A percentile compares a stretch with the other conserved stretches of the same genome.
Evolutionary conservation across 805 yeast genomes (phyloP).

Genomic region (Jamesozyma lodderae): DNA sequence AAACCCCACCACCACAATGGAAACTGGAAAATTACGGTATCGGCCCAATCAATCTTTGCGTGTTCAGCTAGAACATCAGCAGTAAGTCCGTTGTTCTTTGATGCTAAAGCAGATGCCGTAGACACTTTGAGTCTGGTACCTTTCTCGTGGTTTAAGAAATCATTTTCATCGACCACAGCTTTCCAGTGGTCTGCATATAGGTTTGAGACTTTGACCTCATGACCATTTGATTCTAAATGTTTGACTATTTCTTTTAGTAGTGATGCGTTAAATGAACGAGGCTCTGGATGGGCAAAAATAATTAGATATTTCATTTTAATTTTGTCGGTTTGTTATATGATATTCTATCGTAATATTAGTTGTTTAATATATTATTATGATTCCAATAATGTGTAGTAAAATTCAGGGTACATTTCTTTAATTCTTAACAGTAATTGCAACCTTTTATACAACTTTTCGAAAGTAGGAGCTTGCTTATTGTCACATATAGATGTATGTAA

Average conservation of each 20-base stretch:
- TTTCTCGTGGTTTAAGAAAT: constrained; percentile 12
- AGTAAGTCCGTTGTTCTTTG: constrained; percentile 10
- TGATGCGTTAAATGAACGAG: constrained; percentile 17
- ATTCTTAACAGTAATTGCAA: too few relatives aligned
- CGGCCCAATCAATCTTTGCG: constrained; percentile 25
- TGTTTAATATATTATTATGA: too few relatives aligned
- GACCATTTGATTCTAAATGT: constrained; percentile 16
- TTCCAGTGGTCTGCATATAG: constrained; percentile 20
- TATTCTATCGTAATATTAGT: too few relatives aligned
- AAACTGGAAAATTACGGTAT: constrained; percentile 20
- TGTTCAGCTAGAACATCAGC: constrained; percentile 24
- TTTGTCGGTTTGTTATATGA: too few relatives aligned
- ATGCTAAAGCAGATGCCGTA: constrained; percentile 15
- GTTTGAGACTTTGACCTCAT: constrained; percentile 23
- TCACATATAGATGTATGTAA: too few relatives aligned
- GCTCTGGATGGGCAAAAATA: constrained; percentile 26
- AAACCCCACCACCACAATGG: constrained; percentile 28
- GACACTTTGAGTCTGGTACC: constrained; percentile 11
- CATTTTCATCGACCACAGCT: constrained; percentile 13
- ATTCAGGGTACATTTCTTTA: too few relatives aligned
- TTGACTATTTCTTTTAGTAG: constrained; percentile 12
- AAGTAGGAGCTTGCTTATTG: too few relatives aligned
- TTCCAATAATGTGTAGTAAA: too few relatives aligned
- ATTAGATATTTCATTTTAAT: constrained; percentile 19
- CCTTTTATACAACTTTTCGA: too few relatives aligned